These are phyloP conservation scores for Echria macrotheca DNA, from an alignment of 495 filamentous ascomycete genomes.

Conservation along the genomic window DNA sequence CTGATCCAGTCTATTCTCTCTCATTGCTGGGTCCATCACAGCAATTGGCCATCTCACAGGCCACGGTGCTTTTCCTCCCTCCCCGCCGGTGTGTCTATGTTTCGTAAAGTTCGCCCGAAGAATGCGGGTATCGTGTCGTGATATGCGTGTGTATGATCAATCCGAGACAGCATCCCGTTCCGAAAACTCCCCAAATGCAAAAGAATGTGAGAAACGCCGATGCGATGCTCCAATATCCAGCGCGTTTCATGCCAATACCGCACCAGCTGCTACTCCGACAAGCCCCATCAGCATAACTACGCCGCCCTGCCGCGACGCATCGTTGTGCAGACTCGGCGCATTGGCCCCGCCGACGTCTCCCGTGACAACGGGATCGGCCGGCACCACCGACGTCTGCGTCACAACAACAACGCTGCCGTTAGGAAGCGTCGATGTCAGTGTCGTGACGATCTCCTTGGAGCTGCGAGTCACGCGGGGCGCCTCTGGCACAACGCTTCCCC, in stretches of 20 bases:
- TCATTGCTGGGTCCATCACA: conserved; percentile 3
- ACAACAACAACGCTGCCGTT: conserved; percentile 32
- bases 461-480: conserved; percentile 9
- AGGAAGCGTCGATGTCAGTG: conserved; percentile 33
- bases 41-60: neutral
- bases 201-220: conserved; percentile 1
- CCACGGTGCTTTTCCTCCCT: no score
- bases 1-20: no score
- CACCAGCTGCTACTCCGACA: conserved; percentile 20
- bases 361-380: conserved; percentile 9
- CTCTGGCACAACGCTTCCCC: neutral
- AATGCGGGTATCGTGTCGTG: conserved; percentile 1
- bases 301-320: conserved; percentile 13
- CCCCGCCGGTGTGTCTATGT: conserved; percentile 2
- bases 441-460: conserved; percentile 17
- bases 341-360: conserved; percentile 14
- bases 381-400: conserved; percentile 23
- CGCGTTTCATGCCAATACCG: conserved; percentile 11
- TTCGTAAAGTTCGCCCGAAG: neutral
- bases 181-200: conserved; percentile 12
- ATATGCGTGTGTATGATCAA: neutral
- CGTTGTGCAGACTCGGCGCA: conserved; percentile 33
- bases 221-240: no score
- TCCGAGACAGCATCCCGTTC: conserved; percentile 4
- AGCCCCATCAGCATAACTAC: conserved; percentile 26